A percentile compares a stretch with the other conserved stretches of the same genome.
Evolutionary conservation across 2,329 filamentous ascomycete species (phyloP).

Genomic region (Calonectria multiphialidica): DNA sequence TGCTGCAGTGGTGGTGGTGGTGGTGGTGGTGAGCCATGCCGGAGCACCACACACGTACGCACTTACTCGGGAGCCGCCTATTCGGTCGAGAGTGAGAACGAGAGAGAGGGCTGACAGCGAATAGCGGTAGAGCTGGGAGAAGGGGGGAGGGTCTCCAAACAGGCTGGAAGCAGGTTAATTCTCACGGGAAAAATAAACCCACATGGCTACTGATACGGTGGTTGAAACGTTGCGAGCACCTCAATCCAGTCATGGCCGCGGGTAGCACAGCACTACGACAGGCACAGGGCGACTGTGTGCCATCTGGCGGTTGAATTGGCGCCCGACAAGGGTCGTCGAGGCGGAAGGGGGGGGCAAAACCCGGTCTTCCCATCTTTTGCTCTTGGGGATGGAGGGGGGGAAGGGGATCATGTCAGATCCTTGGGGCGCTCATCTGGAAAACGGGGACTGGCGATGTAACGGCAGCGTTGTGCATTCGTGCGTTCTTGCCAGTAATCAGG

Average conservation of each 20-base stretch:
- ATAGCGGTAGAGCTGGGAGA: neutral
- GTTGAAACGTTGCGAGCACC: conserved; percentile 1
- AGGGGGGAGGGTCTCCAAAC: neutral
- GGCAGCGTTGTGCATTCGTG: neutral
- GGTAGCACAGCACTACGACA: neutral
- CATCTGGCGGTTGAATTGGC: conserved; percentile 3
- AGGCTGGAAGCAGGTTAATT: conserved; percentile 4
- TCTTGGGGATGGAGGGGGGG: neutral
- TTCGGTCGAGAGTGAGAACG: neutral
- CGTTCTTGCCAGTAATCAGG: neutral
- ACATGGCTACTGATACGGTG: neutral
- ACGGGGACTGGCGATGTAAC: conserved; percentile 4
- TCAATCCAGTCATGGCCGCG: neutral
- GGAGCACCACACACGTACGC: neutral
- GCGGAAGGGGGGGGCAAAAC: neutral
- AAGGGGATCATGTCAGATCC: conserved; percentile 15
- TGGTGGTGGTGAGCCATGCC: neutral
- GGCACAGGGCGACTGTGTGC: neutral
- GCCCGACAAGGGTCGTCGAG: neutral
- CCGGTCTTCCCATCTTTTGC: neutral
- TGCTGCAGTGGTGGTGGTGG: neutral
- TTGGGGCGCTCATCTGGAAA: neutral
- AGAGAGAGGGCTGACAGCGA: neutral
- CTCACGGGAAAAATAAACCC: neutral
- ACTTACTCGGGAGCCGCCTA: neutral